Conservation (phyloP, 441 rosid genomes). For the Euphorbia corollata region DNA sequence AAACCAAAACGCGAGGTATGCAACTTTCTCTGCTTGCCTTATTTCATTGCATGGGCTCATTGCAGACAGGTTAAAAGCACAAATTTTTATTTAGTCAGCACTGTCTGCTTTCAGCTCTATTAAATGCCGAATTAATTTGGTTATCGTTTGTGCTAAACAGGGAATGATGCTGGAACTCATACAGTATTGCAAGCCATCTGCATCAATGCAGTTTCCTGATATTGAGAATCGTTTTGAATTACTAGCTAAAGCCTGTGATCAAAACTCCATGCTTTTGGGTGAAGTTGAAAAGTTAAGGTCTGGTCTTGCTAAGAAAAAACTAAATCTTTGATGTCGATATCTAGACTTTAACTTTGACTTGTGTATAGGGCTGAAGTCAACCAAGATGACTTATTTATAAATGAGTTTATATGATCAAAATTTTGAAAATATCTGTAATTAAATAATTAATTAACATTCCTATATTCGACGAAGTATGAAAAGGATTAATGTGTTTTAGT, state of each 20-base stretch:
- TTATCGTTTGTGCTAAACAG: conserved; percentile 27
- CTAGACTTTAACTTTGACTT: too few relatives aligned
- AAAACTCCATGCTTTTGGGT: conserved; percentile 43
- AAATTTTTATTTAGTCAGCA: too few relatives aligned
- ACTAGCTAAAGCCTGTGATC: conserved; percentile 57
- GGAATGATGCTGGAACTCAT: conserved; percentile 63
- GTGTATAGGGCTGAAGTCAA: too few relatives aligned
- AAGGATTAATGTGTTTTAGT: too few relatives aligned
- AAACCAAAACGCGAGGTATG: conserved; percentile 62
- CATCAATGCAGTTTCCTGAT: conserved; percentile 18
- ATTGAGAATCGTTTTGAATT: conserved; percentile 35
- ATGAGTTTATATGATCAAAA: too few relatives aligned
- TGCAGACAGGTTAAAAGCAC: not conserved
- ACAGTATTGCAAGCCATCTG: conserved; percentile 26
- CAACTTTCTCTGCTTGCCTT: conserved; percentile 9
- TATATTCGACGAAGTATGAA: too few relatives aligned
- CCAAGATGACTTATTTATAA: too few relatives aligned
- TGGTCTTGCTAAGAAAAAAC: conserved; percentile 9
- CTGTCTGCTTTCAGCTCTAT: too few relatives aligned
- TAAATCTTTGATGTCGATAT: too few relatives aligned
- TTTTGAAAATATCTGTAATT: too few relatives aligned
- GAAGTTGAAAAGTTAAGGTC: conserved; percentile 55
- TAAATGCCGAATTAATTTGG: not conserved
- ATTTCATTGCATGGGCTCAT: not conserved
- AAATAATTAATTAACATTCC: too few relatives aligned